Evolutionary conservation across 208 protist genomes (phyloP).

Genomic region (Jaenimonas drosophilae): DNA sequence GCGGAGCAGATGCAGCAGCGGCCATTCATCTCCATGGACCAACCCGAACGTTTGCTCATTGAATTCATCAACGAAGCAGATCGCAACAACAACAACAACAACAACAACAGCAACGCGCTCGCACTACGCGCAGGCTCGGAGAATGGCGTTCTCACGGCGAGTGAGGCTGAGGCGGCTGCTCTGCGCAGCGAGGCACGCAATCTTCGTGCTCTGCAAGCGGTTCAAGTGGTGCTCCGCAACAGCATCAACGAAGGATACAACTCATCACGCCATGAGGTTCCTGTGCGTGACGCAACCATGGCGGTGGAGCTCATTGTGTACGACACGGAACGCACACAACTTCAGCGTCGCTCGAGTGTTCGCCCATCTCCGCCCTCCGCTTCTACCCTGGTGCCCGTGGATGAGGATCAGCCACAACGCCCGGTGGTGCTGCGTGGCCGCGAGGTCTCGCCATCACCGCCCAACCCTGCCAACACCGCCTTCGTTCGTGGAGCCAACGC

Average conservation of each 20-base stretch:
- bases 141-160: neutral
- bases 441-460: too few species aligned
- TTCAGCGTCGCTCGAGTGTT: too few species aligned
- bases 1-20: neutral
- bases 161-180: neutral
- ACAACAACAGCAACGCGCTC: too few species aligned
- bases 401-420: too few species aligned
- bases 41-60: neutral
- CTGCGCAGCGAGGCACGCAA: neutral
- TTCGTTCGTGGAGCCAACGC: neutral
- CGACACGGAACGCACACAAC: neutral
- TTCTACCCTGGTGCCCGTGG: too few species aligned
- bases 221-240: neutral
- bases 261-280: neutral
- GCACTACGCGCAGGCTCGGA: too few species aligned
- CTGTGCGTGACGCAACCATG: neutral
- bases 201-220: constrained; percentile 1
- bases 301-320: neutral
- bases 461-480: too few species aligned
- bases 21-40: neutral
- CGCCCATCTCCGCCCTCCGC: too few species aligned
- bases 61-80: too few species aligned
- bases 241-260: neutral
- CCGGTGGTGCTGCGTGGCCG: too few species aligned
- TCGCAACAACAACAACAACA: too few species aligned